These are phyloP conservation scores for Epichloe bromicola DNA, from an alignment of 2,329 filamentous ascomycete species.

Conservation along the genomic window DNA sequence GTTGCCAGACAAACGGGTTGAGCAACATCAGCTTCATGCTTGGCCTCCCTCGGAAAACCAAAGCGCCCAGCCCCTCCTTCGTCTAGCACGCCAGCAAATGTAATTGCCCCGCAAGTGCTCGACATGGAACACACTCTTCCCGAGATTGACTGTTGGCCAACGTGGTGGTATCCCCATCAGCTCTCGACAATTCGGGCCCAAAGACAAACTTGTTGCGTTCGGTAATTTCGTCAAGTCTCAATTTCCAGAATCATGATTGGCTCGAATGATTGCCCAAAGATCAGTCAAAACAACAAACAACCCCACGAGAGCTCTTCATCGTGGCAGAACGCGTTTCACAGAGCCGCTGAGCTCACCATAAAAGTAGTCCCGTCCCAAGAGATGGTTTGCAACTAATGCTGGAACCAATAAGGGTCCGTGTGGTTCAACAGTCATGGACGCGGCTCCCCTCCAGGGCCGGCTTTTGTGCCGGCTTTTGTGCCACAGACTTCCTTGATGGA, in stretches of 20 bases:
- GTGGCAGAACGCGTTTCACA: slow-evolving; percentile 1
- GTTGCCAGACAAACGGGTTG: not conserved
- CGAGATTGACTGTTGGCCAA: not conserved
- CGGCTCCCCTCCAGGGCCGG: too few species aligned
- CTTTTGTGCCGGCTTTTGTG: too few species aligned
- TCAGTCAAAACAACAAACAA: not conserved
- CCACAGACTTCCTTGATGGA: too few species aligned
- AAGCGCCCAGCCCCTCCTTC: not conserved
- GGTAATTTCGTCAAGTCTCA: not conserved
- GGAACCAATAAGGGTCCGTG: not conserved
- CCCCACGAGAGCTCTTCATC: not conserved
- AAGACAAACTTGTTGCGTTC: not conserved
- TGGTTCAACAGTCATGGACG: too few species aligned
- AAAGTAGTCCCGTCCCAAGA: not conserved
- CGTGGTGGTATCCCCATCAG: not conserved
- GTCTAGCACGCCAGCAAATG: not conserved
- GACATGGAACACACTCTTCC: not conserved
- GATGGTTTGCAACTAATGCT: not conserved
- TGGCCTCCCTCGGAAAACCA: not conserved
- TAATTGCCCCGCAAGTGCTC: not conserved
- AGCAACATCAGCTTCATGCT: not conserved
- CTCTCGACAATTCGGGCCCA: not conserved
- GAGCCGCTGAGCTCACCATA: not conserved
- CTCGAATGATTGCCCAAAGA: not conserved
- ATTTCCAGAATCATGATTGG: not conserved